Base-by-base conservation (phyloP, 805 yeast species). In the Kockiozyma suomiensis region DNA sequence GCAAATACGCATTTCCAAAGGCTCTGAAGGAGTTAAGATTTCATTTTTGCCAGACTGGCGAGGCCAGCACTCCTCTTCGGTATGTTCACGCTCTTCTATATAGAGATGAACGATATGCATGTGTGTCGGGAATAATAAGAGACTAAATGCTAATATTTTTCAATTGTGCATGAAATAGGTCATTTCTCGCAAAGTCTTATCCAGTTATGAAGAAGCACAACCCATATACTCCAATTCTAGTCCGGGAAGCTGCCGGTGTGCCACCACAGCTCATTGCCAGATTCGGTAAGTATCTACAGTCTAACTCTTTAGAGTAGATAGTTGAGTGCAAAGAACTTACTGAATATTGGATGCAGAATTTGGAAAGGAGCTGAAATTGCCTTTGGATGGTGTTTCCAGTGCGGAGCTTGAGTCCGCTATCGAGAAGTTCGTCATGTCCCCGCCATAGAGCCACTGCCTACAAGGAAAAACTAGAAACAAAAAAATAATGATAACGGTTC, bases 1-100 rank as follows among this genome's bases (percentile, higher is more conserved):
- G 71, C 51, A 76, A 73, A 61, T 74, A 70, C 70, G 70, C 70
- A 25, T 71, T 80, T 38, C 78, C 82, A 1, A 70, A 67, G 58
- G 81, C 88, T 10, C 80, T 89, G 66, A 88, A 80, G 72, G 96
- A 90, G 78, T 79, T 90, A 70, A 82, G 96, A 74, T 67, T 67
- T 75, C 90, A 89, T 70, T 79, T 89, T 65, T 86, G 90, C 33
- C 94, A 87, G 74, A 80, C 86, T n/a, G 87, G 88, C n/a, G 83
- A 83, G 64, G 83, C 89, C 4, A 83, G 92, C 13, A 79, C 77
- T 8, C 84, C 87, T 6, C 77, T 88, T 68, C 84, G 81, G 83
- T 76, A 64, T 56, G 81, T 73, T 7, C 23, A 8, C 41, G 51
- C 52, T 5, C 13, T 17, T 13, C 17, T 6, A 8, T 12, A 7